Evolutionary conservation across 352 stramenopile genomes (phyloP), one percentile per base, ranked within the genome.

Genomic region (Pythium rhizo-oryzae): DNA sequence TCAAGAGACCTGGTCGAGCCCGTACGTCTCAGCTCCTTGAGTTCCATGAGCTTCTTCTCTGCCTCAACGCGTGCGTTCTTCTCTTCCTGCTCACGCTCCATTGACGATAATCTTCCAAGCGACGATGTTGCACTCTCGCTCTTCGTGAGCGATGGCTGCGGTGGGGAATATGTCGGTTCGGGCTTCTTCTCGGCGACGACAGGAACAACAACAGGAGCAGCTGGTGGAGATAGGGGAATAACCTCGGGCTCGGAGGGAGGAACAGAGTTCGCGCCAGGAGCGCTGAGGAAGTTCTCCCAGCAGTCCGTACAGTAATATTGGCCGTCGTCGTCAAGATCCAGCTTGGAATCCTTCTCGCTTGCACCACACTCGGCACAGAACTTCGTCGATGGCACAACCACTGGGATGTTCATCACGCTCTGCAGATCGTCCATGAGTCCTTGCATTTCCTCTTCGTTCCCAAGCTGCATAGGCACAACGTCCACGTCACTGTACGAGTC

Each of bases 221-320:
- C 59, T 49, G 67, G 67, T 30, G 66, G 73, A 23, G 68, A 54
- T 13, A 64, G 43, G 7, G 66, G 23, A 23, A 59, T 28, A 35
- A 39, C 35, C 33, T 74, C 59, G 30, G 59, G 28, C 8, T 62
- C 7, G 28, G 25, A n/a, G 8, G 49, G 16, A 11, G 58, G 39
- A 24, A 60, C 55, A 2, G 68, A 56, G n/a, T 54, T 61, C 21
- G 72, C 74, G 2, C 79, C 82, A 63, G 79, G 77, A 21, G 76
- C 44, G 49, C 78, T 89, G 35, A 92, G 75, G 58, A 92, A 96
- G 53, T 94, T 91, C 41, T 93, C 86, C 87, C 86, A 96, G 56
- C 88, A 96, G 66, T 92, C 88, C 61, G 91, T 92, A 77, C 88
- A 96, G 70, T 96, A 96, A 69, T 89, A 92, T 54, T 94, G 79